Base-by-base conservation (phyloP, 805 yeast genomes). In the Starmerella vitae region DNA sequence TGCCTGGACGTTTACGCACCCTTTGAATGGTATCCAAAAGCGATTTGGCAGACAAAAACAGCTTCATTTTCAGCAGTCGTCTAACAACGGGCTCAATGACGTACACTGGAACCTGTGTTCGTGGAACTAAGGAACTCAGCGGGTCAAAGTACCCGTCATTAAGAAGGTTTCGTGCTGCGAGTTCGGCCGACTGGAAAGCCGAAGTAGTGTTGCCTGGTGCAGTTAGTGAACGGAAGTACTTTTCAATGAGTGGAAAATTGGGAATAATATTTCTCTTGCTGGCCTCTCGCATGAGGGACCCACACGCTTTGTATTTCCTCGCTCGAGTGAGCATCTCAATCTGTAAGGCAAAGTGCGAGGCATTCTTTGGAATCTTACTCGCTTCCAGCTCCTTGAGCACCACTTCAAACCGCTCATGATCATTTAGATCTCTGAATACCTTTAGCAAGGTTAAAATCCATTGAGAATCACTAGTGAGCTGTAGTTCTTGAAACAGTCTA, bases 351-450 rank as follows among this genome's bases (percentile, higher is more conserved):
- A 46, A 55, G 39, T 56, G 57, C 5, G 49, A 49, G 8, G 48
- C 47, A 7, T 33, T 38, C 9, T 43, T 41, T 7, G 22, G 18
- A 10, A 47, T 18, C 15, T 41, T 43, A n/a, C 27, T 7, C 10
- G 20, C n/a, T 30, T 34, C 36, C 49, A 41, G 51, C 31, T 57
- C 54, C 20, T 42, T 48, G 8, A 62, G 50, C 24, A 58, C 36
- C 9, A 43, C 46, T 34, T 64, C 64, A 1, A 69, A 70, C 15
- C 41, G 29, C 33, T 54, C 59, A 41, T 49, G 55, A 36, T 61
- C 60, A 6, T 58, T 61, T 21, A 59, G 42, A 27, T 48, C 51
- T 4, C 60, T 53, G 34, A 59, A 58, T 6, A 62, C 61, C 8
- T 45, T 30, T 24, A 60, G 56, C 36, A 62, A 43, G 13, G 54